phyloP scores from a whole-genome alignment of 2,329 filamentous ascomycete species.

The Fusarium oligoseptatum region DNA sequence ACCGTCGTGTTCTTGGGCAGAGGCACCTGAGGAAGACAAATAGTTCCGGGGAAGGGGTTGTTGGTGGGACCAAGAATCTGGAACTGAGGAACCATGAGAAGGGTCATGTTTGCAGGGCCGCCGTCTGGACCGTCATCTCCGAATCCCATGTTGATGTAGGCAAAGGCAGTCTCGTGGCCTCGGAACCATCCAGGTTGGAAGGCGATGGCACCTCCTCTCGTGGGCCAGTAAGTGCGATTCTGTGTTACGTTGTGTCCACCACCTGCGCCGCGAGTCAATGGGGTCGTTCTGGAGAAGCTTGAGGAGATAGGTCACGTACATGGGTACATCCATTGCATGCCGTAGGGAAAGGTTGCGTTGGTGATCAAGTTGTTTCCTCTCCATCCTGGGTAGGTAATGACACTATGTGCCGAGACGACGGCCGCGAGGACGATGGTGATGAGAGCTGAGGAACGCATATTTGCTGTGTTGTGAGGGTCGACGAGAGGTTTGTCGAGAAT shows the following conservation, averaged over 20 bases:
- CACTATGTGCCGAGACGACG: slow-evolving; percentile 76
- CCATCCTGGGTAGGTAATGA: slow-evolving; percentile 89
- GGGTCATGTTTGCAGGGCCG: slow-evolving; percentile 88
- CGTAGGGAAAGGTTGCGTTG: slow-evolving; percentile 84
- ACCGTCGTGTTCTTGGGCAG: slow-evolving; percentile 79
- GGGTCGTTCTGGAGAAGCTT: background rate
- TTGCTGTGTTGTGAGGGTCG: slow-evolving; percentile 33
- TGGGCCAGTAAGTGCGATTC: slow-evolving; percentile 94
- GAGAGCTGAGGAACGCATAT: slow-evolving; percentile 62
- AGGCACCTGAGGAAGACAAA: slow-evolving; percentile 92
- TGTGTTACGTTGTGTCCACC: slow-evolving; percentile 82
- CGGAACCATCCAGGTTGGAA: slow-evolving; percentile 97
- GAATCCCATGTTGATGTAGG: slow-evolving; percentile 93
- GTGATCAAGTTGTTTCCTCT: slow-evolving; percentile 87
- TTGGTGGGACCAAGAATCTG: slow-evolving; percentile 86
- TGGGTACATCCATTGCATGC: slow-evolving; percentile 96
- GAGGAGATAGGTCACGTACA: slow-evolving; percentile 69
- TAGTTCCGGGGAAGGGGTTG: slow-evolving; percentile 85
- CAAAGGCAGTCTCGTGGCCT: slow-evolving; percentile 83
- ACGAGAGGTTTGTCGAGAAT: background rate
- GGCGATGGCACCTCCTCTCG: slow-evolving; percentile 86
- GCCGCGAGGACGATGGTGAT: slow-evolving; percentile 60
- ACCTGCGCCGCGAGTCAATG: slow-evolving; percentile 65
- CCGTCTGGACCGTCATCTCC: slow-evolving; percentile 74
- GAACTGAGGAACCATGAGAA: slow-evolving; percentile 83